Conservation (phyloP, 2,329 filamentous ascomycete species). For the Fusarium anguioides region DNA sequence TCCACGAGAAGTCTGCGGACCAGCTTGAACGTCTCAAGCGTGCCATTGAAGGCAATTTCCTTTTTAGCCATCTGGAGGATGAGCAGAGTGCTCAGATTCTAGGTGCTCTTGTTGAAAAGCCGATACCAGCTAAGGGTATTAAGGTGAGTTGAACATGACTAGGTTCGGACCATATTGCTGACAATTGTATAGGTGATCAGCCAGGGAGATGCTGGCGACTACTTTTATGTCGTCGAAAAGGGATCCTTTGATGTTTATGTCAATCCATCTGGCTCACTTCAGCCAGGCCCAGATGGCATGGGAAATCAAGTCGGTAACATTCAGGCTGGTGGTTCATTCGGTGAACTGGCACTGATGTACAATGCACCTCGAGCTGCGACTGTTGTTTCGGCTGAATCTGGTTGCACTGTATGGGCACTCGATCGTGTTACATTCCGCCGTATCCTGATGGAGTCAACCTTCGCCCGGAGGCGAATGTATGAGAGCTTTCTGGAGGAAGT, state of each 20-base stretch:
- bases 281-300: slow-evolving; percentile 83
- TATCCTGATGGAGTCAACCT: slow-evolving; percentile 98
- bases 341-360: slow-evolving; percentile 98
- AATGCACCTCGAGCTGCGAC: slow-evolving; percentile 96
- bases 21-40: slow-evolving; percentile 82
- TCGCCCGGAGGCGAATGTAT: slow-evolving; percentile 95
- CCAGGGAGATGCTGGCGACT: slow-evolving; percentile 95
- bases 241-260: slow-evolving; percentile 93
- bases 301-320: slow-evolving; percentile 85
- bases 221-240: slow-evolving; percentile 96
- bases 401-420: slow-evolving; percentile 89
- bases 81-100: slow-evolving; percentile 90
- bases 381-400: slow-evolving; percentile 82
- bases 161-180: slow-evolving; percentile 25
- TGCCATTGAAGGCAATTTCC: slow-evolving; percentile 89
- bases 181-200: slow-evolving; percentile 79
- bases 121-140: slow-evolving; percentile 89
- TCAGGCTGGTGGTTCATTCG: slow-evolving; percentile 90
- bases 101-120: slow-evolving; percentile 92
- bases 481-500: slow-evolving; percentile 97
- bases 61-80: slow-evolving; percentile 94
- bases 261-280: slow-evolving; percentile 79
- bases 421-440: slow-evolving; percentile 97
- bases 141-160: slow-evolving; percentile 60
- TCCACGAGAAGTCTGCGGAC: slow-evolving; percentile 83